These are phyloP conservation scores for Caloboletus inedulis DNA, from an alignment of 1,284 basidiomycete species.

Conservation along the genomic window DNA sequence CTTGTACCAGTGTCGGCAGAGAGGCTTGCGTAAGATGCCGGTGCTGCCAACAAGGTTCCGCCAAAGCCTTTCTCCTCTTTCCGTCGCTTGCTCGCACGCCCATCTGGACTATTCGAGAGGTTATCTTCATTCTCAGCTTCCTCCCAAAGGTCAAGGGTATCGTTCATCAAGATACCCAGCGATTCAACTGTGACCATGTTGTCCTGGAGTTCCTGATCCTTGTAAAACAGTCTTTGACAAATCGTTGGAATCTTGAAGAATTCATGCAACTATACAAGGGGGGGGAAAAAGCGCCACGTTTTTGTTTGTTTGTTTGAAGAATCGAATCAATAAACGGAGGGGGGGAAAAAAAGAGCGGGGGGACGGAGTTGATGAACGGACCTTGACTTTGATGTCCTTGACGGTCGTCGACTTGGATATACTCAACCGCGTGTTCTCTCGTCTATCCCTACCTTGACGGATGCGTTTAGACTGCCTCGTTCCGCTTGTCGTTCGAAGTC, in stretches of 20 bases:
- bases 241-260: slow-evolving; percentile 65
- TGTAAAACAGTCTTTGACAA: slow-evolving; percentile 66
- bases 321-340: slow-evolving; percentile 5
- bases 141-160: slow-evolving; percentile 63
- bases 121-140: slow-evolving; percentile 57
- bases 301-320: background rate
- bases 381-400: slow-evolving; percentile 73
- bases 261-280: slow-evolving; percentile 49
- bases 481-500: slow-evolving; percentile 27
- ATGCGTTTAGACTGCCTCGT: slow-evolving; percentile 66
- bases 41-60: slow-evolving; percentile 55
- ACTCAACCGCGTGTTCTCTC: slow-evolving; percentile 48
- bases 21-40: slow-evolving; percentile 29
- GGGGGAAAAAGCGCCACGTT: background rate
- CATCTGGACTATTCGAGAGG: slow-evolving; percentile 50
- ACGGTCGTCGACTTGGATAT: slow-evolving; percentile 65
- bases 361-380: slow-evolving; percentile 32
- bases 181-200: slow-evolving; percentile 55
- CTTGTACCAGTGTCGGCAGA: slow-evolving; percentile 33
- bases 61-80: slow-evolving; percentile 70
- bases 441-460: slow-evolving; percentile 50
- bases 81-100: slow-evolving; percentile 41
- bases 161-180: slow-evolving; percentile 62
- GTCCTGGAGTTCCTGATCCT: slow-evolving; percentile 61
- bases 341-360: too few relatives aligned